phyloP scores from a whole-genome alignment of 2,329 filamentous ascomycete species.

The Trichoderma citrinoviride region DNA sequence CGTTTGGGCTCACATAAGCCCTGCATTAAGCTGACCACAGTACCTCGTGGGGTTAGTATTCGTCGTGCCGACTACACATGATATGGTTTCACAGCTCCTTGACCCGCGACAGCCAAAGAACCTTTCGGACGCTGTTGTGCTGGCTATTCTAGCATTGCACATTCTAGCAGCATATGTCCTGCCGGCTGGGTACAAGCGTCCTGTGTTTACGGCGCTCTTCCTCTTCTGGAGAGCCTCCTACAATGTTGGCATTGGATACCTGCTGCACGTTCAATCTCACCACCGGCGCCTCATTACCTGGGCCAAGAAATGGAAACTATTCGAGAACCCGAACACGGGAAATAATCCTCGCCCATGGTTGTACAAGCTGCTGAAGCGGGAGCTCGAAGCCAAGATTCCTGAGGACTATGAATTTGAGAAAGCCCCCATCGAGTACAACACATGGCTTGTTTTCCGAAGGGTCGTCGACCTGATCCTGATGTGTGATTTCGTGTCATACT shows the following conservation, averaged over 20 bases:
- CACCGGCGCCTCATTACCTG: conserved; percentile 81
- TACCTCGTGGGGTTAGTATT: conserved; percentile 63
- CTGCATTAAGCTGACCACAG: conserved; percentile 19
- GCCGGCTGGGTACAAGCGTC: conserved; percentile 65
- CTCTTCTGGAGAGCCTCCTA: conserved; percentile 90
- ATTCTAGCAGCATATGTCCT: conserved; percentile 72
- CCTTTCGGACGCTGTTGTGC: conserved; percentile 76
- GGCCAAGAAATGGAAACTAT: conserved; percentile 82
- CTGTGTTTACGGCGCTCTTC: conserved; percentile 79
- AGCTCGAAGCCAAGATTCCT: conserved; percentile 92
- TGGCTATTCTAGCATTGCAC: conserved; percentile 73
- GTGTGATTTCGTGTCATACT: conserved; percentile 98
- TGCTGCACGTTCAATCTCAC: conserved; percentile 86
- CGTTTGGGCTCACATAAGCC: not conserved
- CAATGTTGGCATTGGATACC: conserved; percentile 88
- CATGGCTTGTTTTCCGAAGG: conserved; percentile 93
- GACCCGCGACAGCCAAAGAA: conserved; percentile 96
- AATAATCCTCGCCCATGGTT: conserved; percentile 79
- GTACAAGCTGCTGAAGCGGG: conserved; percentile 79
- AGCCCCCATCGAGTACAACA: conserved; percentile 97
- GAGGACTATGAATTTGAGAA: conserved; percentile 91
- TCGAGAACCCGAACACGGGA: conserved; percentile 78
- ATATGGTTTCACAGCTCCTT: conserved; percentile 97
- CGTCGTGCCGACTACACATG: conserved; percentile 90
- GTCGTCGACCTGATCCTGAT: conserved; percentile 96